Evolutionary conservation across 257 asterid genomes (phyloP).

Genomic region (Cordia subcordata): DNA sequence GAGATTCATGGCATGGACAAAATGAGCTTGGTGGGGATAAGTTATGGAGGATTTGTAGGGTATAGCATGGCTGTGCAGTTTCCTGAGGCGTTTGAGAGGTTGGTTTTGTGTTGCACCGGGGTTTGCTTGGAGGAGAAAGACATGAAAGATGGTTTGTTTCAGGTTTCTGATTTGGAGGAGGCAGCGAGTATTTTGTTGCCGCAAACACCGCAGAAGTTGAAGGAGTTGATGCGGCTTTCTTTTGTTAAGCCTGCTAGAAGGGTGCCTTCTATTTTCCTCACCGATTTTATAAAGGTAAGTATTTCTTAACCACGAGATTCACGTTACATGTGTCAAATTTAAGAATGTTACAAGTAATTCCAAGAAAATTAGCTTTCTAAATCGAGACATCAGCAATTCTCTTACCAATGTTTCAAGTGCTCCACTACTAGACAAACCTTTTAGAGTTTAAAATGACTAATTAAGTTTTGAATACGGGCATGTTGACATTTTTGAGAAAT

Average conservation of each 20-base stretch:
- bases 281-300: conserved; percentile 77
- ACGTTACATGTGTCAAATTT: background rate
- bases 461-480: too few species aligned
- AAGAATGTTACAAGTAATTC: too few species aligned
- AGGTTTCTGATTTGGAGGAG: conserved; percentile 71
- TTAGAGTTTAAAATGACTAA: too few species aligned
- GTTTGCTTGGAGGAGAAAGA: conserved; percentile 86
- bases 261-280: conserved; percentile 73
- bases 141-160: conserved; percentile 57
- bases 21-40: conserved; percentile 72
- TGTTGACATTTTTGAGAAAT: too few species aligned
- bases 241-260: conserved; percentile 59
- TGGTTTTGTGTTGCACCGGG: conserved; percentile 83
- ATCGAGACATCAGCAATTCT: too few species aligned
- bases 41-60: conserved; percentile 88
- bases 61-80: conserved; percentile 79
- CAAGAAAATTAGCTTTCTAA: too few species aligned
- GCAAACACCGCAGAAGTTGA: conserved; percentile 72
- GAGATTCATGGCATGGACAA: conserved; percentile 41
- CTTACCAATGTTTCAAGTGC: too few species aligned
- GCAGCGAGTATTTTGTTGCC: conserved; percentile 76
- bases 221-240: conserved; percentile 69
- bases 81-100: conserved; percentile 61
- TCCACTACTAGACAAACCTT: too few species aligned
- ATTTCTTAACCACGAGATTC: background rate